Base-by-base conservation (phyloP, 2,329 filamentous ascomycete species). In the Cladosporium cucumerinum region DNA sequence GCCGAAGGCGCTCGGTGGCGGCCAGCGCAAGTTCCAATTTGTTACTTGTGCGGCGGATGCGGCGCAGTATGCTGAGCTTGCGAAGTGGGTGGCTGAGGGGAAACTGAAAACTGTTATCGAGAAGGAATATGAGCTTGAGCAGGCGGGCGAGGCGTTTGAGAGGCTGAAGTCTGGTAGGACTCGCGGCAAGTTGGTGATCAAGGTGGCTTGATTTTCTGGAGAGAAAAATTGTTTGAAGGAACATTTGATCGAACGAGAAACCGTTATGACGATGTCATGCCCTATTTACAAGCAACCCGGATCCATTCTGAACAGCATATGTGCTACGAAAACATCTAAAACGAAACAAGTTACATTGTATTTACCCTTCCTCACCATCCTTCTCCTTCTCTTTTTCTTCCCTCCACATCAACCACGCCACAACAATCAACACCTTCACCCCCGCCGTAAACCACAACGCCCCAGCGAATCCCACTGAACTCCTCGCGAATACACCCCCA, bases 81-180 rank as follows among this genome's bases (percentile, higher is more conserved):
- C 75, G 0, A 71, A 78, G 60, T 86, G 83, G 85, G 78, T 90
- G 74, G 73, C 77, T 26, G 82, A 88, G 69, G 86, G 85, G 1
- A 88, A 85, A 72, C 68, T 90, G 30, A 84, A 80, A 75, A 73
- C 81, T 0, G 79, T 86, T 0, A 75, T 89, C 51, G 87, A 88
- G 70, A 78, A 82, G 65, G 77, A 78, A 1, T 87, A 83, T 69
- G 76, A 79, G 12, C 85, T 86, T 71, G 84, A 85, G 54, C 81
- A 89, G 64, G 82, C 80, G 1, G 80, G 82, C 0, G 80, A 83
- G 70, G 87, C 86, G 1, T 87, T 85, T 74, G 81, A 83, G 72
- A 86, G 81, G 71, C 71, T 89, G 70, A 87, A 84, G 76, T 82
- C 78, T 0, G 83, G 83, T 0, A 79, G 82, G 36, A 79, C 83